These are phyloP conservation scores for Arachis hypogaea DNA, from an alignment of 306 rosid species.

Conservation along the genomic window DNA sequence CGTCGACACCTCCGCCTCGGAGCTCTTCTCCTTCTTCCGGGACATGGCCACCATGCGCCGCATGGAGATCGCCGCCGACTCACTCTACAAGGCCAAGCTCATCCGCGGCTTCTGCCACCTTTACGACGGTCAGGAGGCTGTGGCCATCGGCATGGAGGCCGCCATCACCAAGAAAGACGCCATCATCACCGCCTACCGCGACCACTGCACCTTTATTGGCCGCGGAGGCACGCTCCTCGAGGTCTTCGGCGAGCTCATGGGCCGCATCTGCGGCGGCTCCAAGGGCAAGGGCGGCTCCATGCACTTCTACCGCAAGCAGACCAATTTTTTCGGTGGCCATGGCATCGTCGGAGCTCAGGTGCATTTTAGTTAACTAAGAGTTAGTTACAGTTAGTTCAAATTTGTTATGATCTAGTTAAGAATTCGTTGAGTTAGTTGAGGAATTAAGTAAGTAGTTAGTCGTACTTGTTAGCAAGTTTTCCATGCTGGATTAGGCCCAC, in stretches of 20 bases:
- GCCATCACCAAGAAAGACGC: slow-evolving; percentile 66
- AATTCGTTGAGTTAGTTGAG: neutral
- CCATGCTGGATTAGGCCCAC: too few species aligned
- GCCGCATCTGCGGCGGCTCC: slow-evolving; percentile 73
- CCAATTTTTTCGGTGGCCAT: slow-evolving; percentile 84
- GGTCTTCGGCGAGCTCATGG: slow-evolving; percentile 80
- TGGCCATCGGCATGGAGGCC: slow-evolving; percentile 88
- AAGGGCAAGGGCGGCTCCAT: slow-evolving; percentile 93
- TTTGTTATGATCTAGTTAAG: neutral
- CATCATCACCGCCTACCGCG: slow-evolving; percentile 84
- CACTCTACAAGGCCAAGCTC: slow-evolving; percentile 90
- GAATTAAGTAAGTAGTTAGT: neutral
- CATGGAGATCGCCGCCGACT: slow-evolving; percentile 95
- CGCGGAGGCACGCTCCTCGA: slow-evolving; percentile 78
- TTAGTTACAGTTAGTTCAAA: neutral
- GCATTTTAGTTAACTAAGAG: slow-evolving; percentile 26
- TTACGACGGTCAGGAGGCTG: slow-evolving; percentile 95
- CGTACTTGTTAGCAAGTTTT: too few species aligned
- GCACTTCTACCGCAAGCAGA: slow-evolving; percentile 84
- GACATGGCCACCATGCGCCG: slow-evolving; percentile 89
- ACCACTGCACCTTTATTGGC: slow-evolving; percentile 76
- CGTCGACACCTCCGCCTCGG: slow-evolving; percentile 62
- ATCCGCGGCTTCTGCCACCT: slow-evolving; percentile 96
- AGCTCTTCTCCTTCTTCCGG: slow-evolving; percentile 69
- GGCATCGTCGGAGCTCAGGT: slow-evolving; percentile 97